Evolutionary conservation across 1,284 basidiomycete genomes (phyloP), one percentile per base, ranked within the genome.

Genomic region (Fistulina hepatica): DNA sequence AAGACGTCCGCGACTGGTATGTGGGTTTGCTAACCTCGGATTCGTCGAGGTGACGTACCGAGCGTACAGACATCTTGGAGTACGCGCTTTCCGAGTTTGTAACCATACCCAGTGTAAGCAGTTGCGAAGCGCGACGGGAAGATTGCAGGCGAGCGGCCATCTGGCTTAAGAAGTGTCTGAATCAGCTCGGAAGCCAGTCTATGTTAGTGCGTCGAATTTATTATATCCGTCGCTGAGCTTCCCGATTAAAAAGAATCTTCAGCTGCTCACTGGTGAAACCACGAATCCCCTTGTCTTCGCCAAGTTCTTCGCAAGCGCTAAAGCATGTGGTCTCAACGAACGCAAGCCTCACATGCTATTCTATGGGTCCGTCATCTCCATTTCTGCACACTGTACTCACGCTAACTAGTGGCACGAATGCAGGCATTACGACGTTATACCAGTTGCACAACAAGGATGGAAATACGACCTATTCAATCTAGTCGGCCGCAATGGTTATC

Each of bases 341-440:
- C 60, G 66, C 24, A 75, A 75, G 37, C 77, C 67, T 25, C 69
- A 91, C 3, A 67, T 95, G 5, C 64, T 95, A 10, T 92, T 93
- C 57, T 97, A 95, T 48, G 92, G 89, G 69, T 81, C 49, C 44
- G 35, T 9, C 24, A 21, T 26, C 30, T 19, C 16, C 33, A 15
- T 20, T n/a, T n/a, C n/a, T n/a, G n/a, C n/a, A n/a, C n/a, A n/a
- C n/a, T n/a, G n/a, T 26, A 34, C 16, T 3, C 16, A 13, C 32
- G 19, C 37, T 34, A 21, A 32, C 17, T n/a, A 20, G 17, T n/a
- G 3, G 9, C 27, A 11, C 6, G 27, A 28, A 10, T 36, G 10
- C n/a, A 86, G 82, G 2, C 91, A 97, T 55, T 97, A 95, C 59
- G 92, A 97, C 51, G 88, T 95, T 17, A 89, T 95, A 33, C 67